Evolutionary conservation across 306 rosid genomes (phyloP).

Genomic region (Quercus agrifolia): DNA sequence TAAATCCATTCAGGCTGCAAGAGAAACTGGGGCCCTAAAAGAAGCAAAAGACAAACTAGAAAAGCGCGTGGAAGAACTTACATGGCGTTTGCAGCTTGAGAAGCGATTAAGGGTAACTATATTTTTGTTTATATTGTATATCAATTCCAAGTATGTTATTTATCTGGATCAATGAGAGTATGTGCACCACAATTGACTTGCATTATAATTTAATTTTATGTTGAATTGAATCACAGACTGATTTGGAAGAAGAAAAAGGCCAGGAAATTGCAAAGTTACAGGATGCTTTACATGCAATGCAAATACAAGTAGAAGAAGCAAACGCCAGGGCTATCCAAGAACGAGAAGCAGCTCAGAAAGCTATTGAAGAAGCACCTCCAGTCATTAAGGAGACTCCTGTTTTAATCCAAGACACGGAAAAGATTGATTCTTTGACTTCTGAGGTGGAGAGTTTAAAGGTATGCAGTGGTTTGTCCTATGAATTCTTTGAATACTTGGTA

Average conservation of each 20-base stretch:
- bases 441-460: slow-evolving; percentile 92
- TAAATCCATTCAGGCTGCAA: slow-evolving; percentile 73
- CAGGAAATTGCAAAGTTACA: slow-evolving; percentile 79
- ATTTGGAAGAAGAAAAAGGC: slow-evolving; percentile 93
- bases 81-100: slow-evolving; percentile 99
- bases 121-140: slow-evolving; percentile 17
- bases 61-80: slow-evolving; percentile 99
- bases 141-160: slow-evolving; percentile 14
- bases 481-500: slow-evolving; percentile 5
- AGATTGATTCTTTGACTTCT: slow-evolving; percentile 68
- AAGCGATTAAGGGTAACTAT: slow-evolving; percentile 84
- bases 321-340: slow-evolving; percentile 79
- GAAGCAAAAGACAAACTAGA: slow-evolving; percentile 99
- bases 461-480: slow-evolving; percentile 11
- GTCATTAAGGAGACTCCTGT: slow-evolving; percentile 98
- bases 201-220: slow-evolving; percentile 3
- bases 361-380: slow-evolving; percentile 96
- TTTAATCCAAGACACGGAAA: slow-evolving; percentile 82
- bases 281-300: slow-evolving; percentile 76
- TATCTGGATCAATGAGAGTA: slow-evolving; percentile 13
- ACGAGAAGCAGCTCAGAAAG: slow-evolving; percentile 78
- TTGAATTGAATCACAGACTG: slow-evolving; percentile 59
- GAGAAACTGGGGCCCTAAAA: slow-evolving; percentile 98
- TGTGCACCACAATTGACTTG: neutral
- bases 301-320: slow-evolving; percentile 88